Base-by-base conservation (phyloP, 2,329 filamentous ascomycete species). In the Pseudophaeomoniella oleicola region DNA sequence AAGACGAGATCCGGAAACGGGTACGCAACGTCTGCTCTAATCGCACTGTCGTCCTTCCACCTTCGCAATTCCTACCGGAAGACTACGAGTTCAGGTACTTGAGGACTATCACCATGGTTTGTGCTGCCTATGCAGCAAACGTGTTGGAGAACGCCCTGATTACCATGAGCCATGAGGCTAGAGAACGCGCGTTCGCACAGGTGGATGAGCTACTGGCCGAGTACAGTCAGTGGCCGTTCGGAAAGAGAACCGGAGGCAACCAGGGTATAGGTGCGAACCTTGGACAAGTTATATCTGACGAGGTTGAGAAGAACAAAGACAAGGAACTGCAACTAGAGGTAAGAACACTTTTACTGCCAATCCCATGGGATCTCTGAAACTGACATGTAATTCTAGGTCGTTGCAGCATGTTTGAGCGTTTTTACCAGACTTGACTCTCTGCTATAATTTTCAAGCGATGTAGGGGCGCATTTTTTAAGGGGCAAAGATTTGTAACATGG, bases 141-240 rank as follows among this genome's bases (percentile, higher is more conserved):
- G 90, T 98, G 17, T 72, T 98, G 40, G 90, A 98, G 65, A 98
- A 98, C 55, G 90, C 88, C n/a, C 66, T 98, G 50, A 84, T 83
- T 39, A 92, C 83, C 11, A 74, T 98, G 44, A 85, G 87, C 47
- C 90, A 96, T 56, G 90, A 98, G 65, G 79, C 88, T 38, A 71
- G 90, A 48, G 90, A 98, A 63, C 72, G 88, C 47, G 88, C 90
- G 3, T 98, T 96, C 59, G 85, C 86, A 30, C 88, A 96, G 66
- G 93, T 94, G 13, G 90, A 98, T 58, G 90, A 96, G 63, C 64
- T 98, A 45, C 67, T 98, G 40, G 85, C 85, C 30, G 88, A 96
- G 56, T 98, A 94, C 62, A 93, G 85, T 51, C 90, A 96, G 64
- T 98, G 81, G 80, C 90, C 90, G 0, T 98, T 98, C 63, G 86